Conservation (phyloP, 441 rosid species). For the Pelargonium australe region DNA sequence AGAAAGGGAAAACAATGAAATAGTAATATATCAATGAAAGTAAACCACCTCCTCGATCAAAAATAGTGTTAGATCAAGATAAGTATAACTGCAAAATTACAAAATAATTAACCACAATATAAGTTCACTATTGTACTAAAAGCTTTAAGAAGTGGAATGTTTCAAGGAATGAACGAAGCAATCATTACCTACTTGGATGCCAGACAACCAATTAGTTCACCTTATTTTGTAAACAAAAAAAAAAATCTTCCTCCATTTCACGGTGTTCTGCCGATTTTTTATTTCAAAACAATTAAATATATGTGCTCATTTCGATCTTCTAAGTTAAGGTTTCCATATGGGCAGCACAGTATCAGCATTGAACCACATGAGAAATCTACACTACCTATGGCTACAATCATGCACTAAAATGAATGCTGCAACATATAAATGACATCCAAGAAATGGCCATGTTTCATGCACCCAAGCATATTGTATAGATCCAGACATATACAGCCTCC, state of each 20-base stretch:
- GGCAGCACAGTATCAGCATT: not conserved
- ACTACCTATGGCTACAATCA: not conserved
- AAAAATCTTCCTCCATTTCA: not conserved
- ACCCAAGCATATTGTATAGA: not conserved
- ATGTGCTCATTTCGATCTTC: not conserved
- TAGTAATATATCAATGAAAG: not conserved
- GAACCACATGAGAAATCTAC: not conserved
- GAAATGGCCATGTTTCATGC: not conserved
- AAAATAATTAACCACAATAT: not conserved
- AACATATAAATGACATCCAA: not conserved
- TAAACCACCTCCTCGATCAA: not conserved
- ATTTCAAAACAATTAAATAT: not conserved
- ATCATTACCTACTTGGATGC: not conserved
- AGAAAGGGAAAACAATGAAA: not conserved
- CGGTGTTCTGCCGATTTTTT: no score
- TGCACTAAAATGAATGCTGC: no score
- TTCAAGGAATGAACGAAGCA: not conserved
- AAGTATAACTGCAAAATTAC: not conserved
- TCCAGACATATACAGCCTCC: no score
- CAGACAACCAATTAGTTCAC: slow-evolving; percentile 2
- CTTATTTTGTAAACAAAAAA: not conserved
- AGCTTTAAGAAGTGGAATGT: not conserved
- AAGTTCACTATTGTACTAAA: not conserved
- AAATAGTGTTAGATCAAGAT: not conserved
- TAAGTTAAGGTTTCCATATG: not conserved